Conservation (phyloP, 2,329 filamentous ascomycete species). For the Aplosporella prunicola region DNA sequence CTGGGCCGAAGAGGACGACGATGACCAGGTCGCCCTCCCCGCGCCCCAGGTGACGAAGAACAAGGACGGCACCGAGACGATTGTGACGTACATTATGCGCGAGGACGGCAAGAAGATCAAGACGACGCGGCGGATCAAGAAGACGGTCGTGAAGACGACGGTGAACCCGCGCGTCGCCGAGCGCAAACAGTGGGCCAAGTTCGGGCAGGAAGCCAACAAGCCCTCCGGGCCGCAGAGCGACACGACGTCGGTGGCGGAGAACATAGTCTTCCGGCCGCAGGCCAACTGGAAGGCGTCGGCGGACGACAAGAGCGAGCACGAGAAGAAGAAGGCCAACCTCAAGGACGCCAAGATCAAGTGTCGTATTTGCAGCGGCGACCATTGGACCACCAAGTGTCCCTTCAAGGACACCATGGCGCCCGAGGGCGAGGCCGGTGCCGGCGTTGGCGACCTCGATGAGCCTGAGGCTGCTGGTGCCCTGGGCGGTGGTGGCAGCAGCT, state of each 20-base stretch:
- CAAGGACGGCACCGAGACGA: slow-evolving; percentile 97
- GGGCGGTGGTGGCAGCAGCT: slow-evolving; percentile 65
- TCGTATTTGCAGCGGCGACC: slow-evolving; percentile 95
- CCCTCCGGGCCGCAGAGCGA: slow-evolving; percentile 70
- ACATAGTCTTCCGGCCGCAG: slow-evolving; percentile 91
- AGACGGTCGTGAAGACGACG: slow-evolving; percentile 80
- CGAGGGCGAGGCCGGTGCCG: slow-evolving; percentile 43
- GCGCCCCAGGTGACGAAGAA: slow-evolving; percentile 83
- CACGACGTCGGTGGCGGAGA: slow-evolving; percentile 90
- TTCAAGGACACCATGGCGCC: slow-evolving; percentile 99
- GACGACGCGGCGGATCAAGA: slow-evolving; percentile 90
- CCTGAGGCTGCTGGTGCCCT: slow-evolving; percentile 44
- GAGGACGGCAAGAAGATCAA: slow-evolving; percentile 94
- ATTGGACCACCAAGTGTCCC: slow-evolving; percentile 97
- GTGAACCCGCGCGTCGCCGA: slow-evolving; percentile 96
- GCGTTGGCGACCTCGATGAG: slow-evolving; percentile 39
- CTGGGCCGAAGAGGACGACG: slow-evolving; percentile 88
- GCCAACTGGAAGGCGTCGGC: slow-evolving; percentile 89
- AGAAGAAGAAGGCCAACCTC: slow-evolving; percentile 59
- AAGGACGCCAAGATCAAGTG: slow-evolving; percentile 99
- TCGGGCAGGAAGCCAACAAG: slow-evolving; percentile 83
- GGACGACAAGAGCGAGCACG: slow-evolving; percentile 66
- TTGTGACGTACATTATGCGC: slow-evolving; percentile 81
- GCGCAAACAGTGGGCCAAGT: slow-evolving; percentile 87
- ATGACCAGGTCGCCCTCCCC: slow-evolving; percentile 77